Percentiles rank a stretch among this genome's conserved stretches.
These are phyloP conservation scores for Exsudoporus floridanus DNA, from an alignment of 1,284 basidiomycete species.

Conservation along the genomic window DNA sequence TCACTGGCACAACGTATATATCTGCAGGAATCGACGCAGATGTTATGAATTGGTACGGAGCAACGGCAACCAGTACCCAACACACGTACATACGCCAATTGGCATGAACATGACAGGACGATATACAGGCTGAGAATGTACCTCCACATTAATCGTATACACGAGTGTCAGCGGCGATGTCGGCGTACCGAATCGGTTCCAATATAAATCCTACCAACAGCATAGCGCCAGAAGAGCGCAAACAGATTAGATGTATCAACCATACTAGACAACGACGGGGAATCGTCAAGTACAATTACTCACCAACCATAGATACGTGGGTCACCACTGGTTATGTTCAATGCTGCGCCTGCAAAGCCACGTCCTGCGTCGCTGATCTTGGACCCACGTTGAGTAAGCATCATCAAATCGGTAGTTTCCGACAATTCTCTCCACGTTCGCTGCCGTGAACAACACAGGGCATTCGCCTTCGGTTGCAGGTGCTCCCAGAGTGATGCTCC, in stretches of 20 bases:
- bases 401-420: constrained; percentile 56
- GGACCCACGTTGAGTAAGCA: constrained; percentile 55
- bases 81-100: neutral
- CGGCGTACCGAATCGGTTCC: constrained; percentile 12
- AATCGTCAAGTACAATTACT: constrained; percentile 1
- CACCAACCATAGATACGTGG: constrained; percentile 16
- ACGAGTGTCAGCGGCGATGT: neutral
- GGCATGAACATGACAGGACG: neutral
- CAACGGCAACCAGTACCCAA: neutral
- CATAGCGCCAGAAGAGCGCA: neutral
- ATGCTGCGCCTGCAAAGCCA: constrained; percentile 54
- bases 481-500: constrained; percentile 9
- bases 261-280: neutral
- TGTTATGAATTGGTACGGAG: too few relatives aligned
- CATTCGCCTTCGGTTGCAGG: neutral
- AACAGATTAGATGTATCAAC: neutral
- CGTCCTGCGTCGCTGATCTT: constrained; percentile 61
- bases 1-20: too few relatives aligned
- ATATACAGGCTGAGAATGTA: neutral
- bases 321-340: constrained; percentile 54
- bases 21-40: too few relatives aligned
- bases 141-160: neutral
- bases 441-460: constrained; percentile 9
- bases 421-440: neutral
- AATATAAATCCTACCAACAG: constrained; percentile 11